phyloP scores from a whole-genome alignment of 768 basidiomycete species.

The Podaxis carcinomalis region DNA sequence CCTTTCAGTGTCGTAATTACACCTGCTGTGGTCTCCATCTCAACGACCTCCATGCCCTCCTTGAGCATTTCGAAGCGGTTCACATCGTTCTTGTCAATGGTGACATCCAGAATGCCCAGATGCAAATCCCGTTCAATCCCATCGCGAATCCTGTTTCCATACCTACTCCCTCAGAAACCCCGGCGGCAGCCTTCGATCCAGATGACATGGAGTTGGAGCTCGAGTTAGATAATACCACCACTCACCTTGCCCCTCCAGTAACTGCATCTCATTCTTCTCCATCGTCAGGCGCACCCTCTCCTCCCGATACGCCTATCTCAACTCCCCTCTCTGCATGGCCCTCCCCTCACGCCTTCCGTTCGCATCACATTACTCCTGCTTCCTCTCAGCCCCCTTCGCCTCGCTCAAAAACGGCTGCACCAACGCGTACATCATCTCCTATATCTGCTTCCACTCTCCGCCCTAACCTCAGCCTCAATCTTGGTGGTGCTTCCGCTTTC shows the following conservation, averaged over 20 bases:
- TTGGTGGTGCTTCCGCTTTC: constrained; percentile 19
- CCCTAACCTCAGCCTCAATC: constrained; percentile 20
- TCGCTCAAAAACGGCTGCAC: constrained; percentile 36
- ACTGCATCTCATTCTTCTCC: constrained; percentile 31
- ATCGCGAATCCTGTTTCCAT: constrained; percentile 30
- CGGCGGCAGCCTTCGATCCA: constrained; percentile 44
- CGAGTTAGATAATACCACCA: constrained; percentile 37
- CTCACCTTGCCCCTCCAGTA: background rate
- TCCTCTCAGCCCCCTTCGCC: constrained; percentile 45
- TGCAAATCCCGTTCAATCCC: constrained; percentile 46
- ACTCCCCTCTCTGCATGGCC: constrained; percentile 41
- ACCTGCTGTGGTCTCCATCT: constrained; percentile 83
- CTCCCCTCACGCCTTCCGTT: constrained; percentile 27
- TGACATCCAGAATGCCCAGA: constrained; percentile 25
- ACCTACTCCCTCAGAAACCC: constrained; percentile 15
- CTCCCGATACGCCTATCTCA: constrained; percentile 50
- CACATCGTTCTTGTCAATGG: constrained; percentile 72
- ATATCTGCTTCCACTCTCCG: constrained; percentile 17
- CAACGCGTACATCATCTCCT: constrained; percentile 28
- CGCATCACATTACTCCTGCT: constrained; percentile 31
- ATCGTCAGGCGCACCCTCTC: constrained; percentile 37
- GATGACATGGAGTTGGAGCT: constrained; percentile 84
- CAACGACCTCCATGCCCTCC: constrained; percentile 50
- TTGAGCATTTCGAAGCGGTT: constrained; percentile 90
- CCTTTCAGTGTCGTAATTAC: constrained; percentile 73